Evolutionary conservation across 2,329 filamentous ascomycete species (phyloP).

Genomic region (Westerdykella aurantiaca): DNA sequence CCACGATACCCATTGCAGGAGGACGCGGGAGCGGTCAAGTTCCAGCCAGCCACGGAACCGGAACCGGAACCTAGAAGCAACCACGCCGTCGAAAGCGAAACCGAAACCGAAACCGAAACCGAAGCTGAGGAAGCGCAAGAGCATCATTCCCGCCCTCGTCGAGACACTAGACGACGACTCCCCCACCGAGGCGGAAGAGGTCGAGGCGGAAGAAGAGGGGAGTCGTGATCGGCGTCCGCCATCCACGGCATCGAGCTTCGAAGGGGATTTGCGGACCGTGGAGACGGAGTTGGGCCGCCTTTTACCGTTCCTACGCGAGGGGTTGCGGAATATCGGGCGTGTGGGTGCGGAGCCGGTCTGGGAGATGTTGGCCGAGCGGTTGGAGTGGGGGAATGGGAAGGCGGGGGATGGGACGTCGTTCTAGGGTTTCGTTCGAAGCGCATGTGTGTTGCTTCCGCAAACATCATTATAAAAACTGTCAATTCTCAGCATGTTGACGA

Average conservation of each 20-base stretch:
- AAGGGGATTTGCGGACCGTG: conserved; percentile 51
- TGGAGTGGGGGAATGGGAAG: conserved; percentile 49
- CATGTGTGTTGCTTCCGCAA: too few species aligned
- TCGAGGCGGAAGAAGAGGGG: conserved; percentile 2
- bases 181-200: conserved; percentile 25
- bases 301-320: conserved; percentile 64
- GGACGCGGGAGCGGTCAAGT: conserved; percentile 35
- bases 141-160: conserved; percentile 9
- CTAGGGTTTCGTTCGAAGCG: too few species aligned
- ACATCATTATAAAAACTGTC: too few species aligned
- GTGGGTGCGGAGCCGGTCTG: conserved; percentile 67
- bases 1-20: conserved; percentile 52
- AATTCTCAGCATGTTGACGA: too few species aligned
- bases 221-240: conserved; percentile 3
- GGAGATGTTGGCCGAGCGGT: conserved; percentile 75
- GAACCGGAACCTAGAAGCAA: not conserved
- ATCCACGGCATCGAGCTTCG: conserved; percentile 1
- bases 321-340: conserved; percentile 67
- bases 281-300: conserved; percentile 59
- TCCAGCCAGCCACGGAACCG: conserved; percentile 27
- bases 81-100: not conserved
- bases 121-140: conserved; percentile 15
- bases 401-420: not conserved
- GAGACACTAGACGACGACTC: conserved; percentile 11
- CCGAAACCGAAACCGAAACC: not conserved